These are phyloP conservation scores for Nakazawaea siamensis DNA, from an alignment of 805 yeast genomes.

Conservation along the genomic window DNA sequence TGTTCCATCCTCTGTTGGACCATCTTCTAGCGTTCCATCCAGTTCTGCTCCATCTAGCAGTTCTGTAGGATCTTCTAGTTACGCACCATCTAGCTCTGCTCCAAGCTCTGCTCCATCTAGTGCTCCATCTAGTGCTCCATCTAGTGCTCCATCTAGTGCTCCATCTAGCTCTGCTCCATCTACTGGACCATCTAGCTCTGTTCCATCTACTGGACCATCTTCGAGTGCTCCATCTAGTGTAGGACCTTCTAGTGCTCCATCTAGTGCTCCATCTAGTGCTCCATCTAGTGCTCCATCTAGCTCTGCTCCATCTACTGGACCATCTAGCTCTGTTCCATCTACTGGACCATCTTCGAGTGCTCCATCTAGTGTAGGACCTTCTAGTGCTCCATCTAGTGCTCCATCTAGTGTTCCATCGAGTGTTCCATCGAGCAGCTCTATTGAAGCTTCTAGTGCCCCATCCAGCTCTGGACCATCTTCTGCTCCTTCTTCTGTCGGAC, in stretches of 20 bases:
- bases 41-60: background rate
- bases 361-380: background rate
- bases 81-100: background rate
- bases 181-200: background rate
- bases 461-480: background rate
- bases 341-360: background rate
- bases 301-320: background rate
- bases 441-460: background rate
- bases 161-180: conserved; percentile 1
- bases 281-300: conserved; percentile 1
- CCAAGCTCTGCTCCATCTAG: background rate
- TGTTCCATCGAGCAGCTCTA: background rate
- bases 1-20: background rate
- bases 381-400: too few species aligned
- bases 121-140: background rate
- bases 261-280: background rate
- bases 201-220: background rate
- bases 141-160: background rate
- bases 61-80: conserved; percentile 1
- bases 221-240: background rate
- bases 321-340: background rate
- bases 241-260: background rate
- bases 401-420: background rate
- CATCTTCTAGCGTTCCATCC: background rate
- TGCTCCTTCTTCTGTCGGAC: too few species aligned